These are phyloP conservation scores for Nicotiana knightiana DNA, from an alignment of 257 asterid genomes.

Conservation along the genomic window DNA sequence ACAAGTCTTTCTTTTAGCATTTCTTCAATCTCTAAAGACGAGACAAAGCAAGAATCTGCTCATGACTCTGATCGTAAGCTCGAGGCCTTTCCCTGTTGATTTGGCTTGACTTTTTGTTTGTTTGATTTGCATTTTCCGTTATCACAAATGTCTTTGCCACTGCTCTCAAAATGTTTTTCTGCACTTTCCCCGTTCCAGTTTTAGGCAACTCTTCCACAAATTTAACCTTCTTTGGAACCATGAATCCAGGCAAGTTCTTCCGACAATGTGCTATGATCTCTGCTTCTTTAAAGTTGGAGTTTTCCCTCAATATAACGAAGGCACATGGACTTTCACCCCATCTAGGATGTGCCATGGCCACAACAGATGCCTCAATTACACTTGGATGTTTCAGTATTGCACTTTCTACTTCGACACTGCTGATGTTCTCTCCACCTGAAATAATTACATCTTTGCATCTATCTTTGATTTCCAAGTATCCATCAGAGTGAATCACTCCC, in stretches of 20 bases:
- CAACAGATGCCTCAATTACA: slow-evolving; percentile 78
- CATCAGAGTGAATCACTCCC: slow-evolving; percentile 1
- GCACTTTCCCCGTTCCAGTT: not conserved
- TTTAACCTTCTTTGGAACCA: slow-evolving; percentile 4
- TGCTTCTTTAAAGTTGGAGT: not conserved
- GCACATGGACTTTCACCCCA: slow-evolving; percentile 46
- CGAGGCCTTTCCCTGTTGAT: not conserved
- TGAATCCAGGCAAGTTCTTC: not conserved
- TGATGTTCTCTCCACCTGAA: slow-evolving; percentile 80
- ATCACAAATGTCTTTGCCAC: not conserved
- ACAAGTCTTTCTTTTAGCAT: not conserved
- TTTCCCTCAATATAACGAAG: not conserved
- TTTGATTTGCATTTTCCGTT: not conserved
- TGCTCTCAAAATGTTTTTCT: slow-evolving; percentile 2
- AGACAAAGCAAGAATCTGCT: slow-evolving; percentile 5
- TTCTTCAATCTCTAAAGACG: slow-evolving; percentile 4
- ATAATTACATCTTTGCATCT: slow-evolving; percentile 5
- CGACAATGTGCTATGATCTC: not conserved
- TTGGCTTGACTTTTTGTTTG: not conserved
- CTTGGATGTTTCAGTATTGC: slow-evolving; percentile 43
- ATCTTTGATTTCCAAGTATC: not conserved
- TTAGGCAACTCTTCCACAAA: not conserved
- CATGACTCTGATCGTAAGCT: not conserved
- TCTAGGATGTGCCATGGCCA: slow-evolving; percentile 79
- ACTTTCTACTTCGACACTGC: slow-evolving; percentile 82